Base-by-base conservation (phyloP, 306 rosid genomes). In the Nissolia schottii region DNA sequence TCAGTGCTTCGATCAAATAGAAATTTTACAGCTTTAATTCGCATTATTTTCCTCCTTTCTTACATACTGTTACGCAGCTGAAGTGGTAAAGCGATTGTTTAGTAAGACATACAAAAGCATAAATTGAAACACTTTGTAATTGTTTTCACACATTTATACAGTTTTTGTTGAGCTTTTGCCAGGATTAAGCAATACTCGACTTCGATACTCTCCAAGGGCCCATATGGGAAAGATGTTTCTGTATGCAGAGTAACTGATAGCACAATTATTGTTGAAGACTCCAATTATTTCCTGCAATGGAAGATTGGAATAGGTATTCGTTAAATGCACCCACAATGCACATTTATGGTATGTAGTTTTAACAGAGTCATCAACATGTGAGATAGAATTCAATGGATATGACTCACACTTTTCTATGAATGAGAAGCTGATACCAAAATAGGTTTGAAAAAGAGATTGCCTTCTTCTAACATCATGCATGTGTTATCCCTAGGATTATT, bases 221-320 rank as follows among this genome's bases (percentile, higher is more conserved):
- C 95, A 90, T 46, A 90, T 83, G 8, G 98, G 90, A 50, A 89
- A 92, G 31, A 86, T 86, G 68, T 85, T 86, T 76, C 89, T 85
- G 55, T 85, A 88, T 11, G 87, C 82, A 7, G 92, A 86, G 68
- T 83, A 88, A 40, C 77, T 85, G 74, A 83, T 78, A 74, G 82
- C 78, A 45, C 91, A 82, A 53, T 60, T 89, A 54, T 60, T 75
- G 85, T 79, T 86, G 83, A 86, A 89, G 35, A 80, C 83, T 77
- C 96, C 96, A 18, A 73, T 76, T 12, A 87, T 83, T 77, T 92
- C 92, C 90, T 79, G 19, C 70, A 67, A 3, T 16, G 2, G 6
- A 66, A 23, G 40, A 22, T 28, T 45, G 15, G 41, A 2, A 46
- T 57, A 46, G 15, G 38, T 13, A 23, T 40, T 41, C 53, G 57